Evolutionary conservation across 2,329 filamentous ascomycete genomes (phyloP), one percentile per base, ranked within the genome.

Genomic region (Ophioceras dolichostomum): DNA sequence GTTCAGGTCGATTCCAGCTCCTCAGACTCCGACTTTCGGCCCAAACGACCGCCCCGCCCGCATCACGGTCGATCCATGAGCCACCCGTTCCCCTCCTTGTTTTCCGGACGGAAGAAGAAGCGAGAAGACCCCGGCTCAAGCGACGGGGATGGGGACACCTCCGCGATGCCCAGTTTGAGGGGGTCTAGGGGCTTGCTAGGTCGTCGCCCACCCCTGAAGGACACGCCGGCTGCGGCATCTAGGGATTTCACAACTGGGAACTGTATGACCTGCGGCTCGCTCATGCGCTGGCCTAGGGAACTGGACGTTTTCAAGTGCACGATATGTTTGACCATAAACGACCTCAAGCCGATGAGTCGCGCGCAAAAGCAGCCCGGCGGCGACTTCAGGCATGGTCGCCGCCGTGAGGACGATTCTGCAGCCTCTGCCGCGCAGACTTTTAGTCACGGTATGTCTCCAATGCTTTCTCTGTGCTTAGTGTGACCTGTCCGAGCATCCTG

Each of bases 201-300:
- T n/a, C n/a, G n/a, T n/a, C n/a, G n/a, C n/a, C n/a, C n/a, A 48
- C 57, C 48, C 44, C 60, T 6, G 26, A 31, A 49, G 55, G 65
- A 48, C 32, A 48, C 44, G 30, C 48, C 39, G 31, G 46, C 41
- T 5, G 44, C 54, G 26, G 42, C 40, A 62, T 17, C 55, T 45
- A 74, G 68, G 46, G 75, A 84, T 46, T 73, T 80, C 49, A 65
- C 68, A 20, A 79, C 75, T 22, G 82, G 84, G 17, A 78, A 75
- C 48, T 94, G 87, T 55, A 87, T 89, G 73, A 88, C 86, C 24
- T 94, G 87, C 56, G 83, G 80, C 49, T 82, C 81, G 38, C 73
- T 78, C 39, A 79, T 93, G 45, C 72, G 81, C 39, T 94, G 86
- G 79, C 85, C 85, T 2, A 73, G 70, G 43, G 73, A 79, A 37